Evolutionary conservation across 2,329 filamentous ascomycete species (phyloP).

Genomic region (Coniochaeta ligniaria): DNA sequence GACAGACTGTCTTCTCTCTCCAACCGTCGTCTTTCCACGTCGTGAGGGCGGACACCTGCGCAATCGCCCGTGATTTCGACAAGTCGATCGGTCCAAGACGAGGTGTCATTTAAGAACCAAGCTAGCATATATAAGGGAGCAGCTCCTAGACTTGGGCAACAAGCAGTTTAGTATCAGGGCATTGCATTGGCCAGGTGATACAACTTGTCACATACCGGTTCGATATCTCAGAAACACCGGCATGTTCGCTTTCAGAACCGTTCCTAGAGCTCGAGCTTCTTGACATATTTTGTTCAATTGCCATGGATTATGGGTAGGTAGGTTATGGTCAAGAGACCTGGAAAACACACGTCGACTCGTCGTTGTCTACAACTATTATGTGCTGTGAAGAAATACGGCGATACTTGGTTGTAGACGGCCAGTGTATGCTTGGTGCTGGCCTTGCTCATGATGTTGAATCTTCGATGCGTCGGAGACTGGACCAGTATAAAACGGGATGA

Average conservation of each 20-base stretch:
- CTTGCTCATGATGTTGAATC: not conserved
- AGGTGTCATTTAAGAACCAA: not conserved
- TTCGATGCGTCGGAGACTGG: not conserved
- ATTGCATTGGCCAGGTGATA: not conserved
- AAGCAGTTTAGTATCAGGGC: not conserved
- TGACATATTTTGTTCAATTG: not conserved
- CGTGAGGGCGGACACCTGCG: not conserved
- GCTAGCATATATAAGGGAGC: not conserved
- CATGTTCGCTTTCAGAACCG: not conserved
- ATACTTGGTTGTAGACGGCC: not conserved
- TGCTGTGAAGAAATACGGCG: not conserved
- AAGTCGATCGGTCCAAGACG: not conserved
- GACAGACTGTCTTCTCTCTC: not conserved
- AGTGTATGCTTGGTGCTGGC: not conserved
- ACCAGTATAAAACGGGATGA: not conserved
- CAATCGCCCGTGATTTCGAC: not conserved
- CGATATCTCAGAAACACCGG: not conserved
- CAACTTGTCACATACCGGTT: not conserved
- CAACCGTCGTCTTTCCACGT: not conserved
- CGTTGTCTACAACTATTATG: too few species aligned
- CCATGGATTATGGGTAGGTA: too few species aligned
- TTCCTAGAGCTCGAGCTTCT: not conserved
- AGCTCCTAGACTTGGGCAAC: not conserved
- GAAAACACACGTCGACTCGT: too few species aligned
- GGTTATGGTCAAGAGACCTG: too few species aligned